Conservation (phyloP, 768 basidiomycete genomes). For the Psilocybe subaeruginosa region DNA sequence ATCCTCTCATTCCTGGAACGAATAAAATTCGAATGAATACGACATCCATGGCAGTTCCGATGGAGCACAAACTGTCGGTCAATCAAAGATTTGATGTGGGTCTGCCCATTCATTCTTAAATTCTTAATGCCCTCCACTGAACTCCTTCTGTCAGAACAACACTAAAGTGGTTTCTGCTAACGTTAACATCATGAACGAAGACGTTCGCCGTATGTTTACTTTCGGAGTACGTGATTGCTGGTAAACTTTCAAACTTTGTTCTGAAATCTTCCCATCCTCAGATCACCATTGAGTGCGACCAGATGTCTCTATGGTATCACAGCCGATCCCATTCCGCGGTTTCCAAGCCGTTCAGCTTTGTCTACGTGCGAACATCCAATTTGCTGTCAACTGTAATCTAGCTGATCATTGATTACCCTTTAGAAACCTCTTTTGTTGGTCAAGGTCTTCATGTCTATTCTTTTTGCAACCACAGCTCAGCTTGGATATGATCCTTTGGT, state of each 20-base stretch:
- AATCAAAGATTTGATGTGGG: too few species aligned
- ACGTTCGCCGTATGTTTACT: constrained; percentile 2
- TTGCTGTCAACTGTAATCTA: neutral
- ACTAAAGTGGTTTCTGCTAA: neutral
- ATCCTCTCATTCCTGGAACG: too few species aligned
- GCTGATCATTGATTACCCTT: neutral
- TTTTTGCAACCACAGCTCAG: neutral
- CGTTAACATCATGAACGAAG: constrained; percentile 7
- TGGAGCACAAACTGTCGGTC: too few species aligned
- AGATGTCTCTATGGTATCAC: neutral
- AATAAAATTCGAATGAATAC: too few species aligned
- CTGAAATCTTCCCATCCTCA: neutral
- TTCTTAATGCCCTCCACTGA: too few species aligned
- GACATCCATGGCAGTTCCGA: too few species aligned
- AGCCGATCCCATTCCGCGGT: neutral
- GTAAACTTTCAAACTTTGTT: neutral
- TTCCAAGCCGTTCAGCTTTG: neutral
- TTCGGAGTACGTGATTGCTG: neutral
- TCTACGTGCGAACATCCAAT: neutral
- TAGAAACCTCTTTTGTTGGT: neutral
- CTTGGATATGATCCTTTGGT: neutral
- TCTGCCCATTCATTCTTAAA: too few species aligned
- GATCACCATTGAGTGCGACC: neutral
- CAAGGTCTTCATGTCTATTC: neutral
- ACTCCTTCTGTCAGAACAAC: neutral